Evolutionary conservation across 2,329 filamentous ascomycete species (phyloP).

Genomic region (Hypoxylon sp.): DNA sequence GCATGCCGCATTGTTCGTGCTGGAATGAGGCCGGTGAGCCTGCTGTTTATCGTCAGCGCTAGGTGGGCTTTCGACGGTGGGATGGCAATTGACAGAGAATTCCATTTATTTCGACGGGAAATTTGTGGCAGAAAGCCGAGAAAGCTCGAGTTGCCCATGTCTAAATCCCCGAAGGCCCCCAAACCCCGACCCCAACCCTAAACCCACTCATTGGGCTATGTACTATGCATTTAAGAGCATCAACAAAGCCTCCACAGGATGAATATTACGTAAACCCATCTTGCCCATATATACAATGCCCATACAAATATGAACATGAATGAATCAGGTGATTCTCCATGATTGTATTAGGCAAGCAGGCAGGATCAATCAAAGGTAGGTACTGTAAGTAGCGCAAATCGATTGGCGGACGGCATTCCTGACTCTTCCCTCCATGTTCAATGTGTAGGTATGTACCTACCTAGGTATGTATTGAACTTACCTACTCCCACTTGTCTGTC

Average conservation of each 20-base stretch:
- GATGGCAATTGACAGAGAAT: conserved; percentile 22
- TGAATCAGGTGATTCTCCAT: conserved; percentile 32
- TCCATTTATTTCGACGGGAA: conserved; percentile 28
- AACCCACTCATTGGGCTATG: no score
- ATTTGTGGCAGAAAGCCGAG: background rate
- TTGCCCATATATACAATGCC: no score
- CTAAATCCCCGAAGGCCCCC: no score
- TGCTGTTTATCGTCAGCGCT: background rate
- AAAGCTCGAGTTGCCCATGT: no score
- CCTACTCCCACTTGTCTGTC: no score
- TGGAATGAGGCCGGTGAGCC: background rate
- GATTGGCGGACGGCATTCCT: conserved; percentile 29
- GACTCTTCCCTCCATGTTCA: background rate
- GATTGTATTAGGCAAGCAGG: background rate
- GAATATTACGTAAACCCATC: conserved; percentile 2
- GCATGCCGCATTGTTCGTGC: background rate
- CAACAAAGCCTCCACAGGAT: background rate
- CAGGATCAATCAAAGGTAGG: conserved; percentile 28
- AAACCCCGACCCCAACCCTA: no score
- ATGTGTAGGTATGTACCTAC: background rate
- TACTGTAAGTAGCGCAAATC: no score
- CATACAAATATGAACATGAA: no score
- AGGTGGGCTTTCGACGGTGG: background rate
- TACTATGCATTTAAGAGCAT: conserved; percentile 7
- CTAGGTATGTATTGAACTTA: background rate